A percentile compares a stretch with the other conserved stretches of the same genome.
These are phyloP conservation scores for Brassica rapa DNA, from an alignment of 345 rosid genomes.

Conservation along the genomic window DNA sequence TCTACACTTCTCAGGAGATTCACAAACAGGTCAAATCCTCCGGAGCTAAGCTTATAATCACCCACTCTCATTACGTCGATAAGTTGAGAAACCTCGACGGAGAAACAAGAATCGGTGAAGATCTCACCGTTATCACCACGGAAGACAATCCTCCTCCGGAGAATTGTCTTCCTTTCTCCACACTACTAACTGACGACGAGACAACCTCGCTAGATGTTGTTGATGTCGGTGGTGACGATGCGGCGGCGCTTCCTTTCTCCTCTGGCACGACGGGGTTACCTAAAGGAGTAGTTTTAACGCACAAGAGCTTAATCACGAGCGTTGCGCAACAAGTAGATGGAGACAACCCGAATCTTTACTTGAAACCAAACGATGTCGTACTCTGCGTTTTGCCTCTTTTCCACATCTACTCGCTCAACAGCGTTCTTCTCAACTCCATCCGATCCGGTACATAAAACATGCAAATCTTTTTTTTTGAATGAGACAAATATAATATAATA, in stretches of 20 bases:
- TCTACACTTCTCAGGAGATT: constrained; percentile 72
- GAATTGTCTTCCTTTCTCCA: constrained; percentile 65
- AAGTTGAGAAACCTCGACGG: constrained; percentile 44
- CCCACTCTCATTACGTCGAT: constrained; percentile 67
- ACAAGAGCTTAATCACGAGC: constrained; percentile 77
- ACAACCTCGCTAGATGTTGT: constrained; percentile 21
- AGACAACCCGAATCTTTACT: constrained; percentile 73
- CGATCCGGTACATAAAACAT: constrained; percentile 44
- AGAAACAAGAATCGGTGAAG: constrained; percentile 41
- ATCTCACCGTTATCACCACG: constrained; percentile 54
- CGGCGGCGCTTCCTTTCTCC: constrained; percentile 81
- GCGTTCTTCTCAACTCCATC: constrained; percentile 67
- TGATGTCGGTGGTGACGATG: constrained; percentile 51
- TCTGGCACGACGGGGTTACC: constrained; percentile 95
- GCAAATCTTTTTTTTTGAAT: not conserved
- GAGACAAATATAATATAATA: not conserved
- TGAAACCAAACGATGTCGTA: constrained; percentile 61
- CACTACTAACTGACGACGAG: constrained; percentile 45
- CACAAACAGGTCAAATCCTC: constrained; percentile 62
- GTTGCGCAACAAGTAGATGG: constrained; percentile 98
- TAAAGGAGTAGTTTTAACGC: constrained; percentile 83
- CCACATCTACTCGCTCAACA: constrained; percentile 79
- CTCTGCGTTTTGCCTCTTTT: constrained; percentile 85
- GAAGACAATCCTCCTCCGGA: constrained; percentile 58
- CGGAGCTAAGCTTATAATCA: constrained; percentile 62